Percentiles rank a stretch among this genome's conserved stretches.
Evolutionary conservation across 2,329 filamentous ascomycete genomes (phyloP).

Genomic region (Penicillium frequentans): DNA sequence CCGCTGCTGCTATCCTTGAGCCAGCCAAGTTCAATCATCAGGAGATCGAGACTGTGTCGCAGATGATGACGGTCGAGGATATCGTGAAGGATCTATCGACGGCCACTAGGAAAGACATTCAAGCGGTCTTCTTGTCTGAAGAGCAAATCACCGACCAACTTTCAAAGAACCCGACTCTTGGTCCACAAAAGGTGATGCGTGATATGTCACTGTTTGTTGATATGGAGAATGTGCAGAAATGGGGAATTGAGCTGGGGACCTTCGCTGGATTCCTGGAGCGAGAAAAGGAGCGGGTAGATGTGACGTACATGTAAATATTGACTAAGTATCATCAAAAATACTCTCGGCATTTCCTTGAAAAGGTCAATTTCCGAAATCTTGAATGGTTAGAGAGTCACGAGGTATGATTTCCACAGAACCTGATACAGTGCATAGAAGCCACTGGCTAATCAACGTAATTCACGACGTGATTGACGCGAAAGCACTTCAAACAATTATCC

Average conservation of each 20-base stretch:
- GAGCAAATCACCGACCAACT: constrained; percentile 41
- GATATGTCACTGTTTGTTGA: constrained; percentile 40
- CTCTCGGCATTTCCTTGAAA: neutral
- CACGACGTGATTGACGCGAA: no score
- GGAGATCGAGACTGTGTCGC: constrained; percentile 44
- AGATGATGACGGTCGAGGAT: constrained; percentile 39
- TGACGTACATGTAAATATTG: constrained; percentile 13
- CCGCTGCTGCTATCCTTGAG: constrained; percentile 45
- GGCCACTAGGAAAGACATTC: constrained; percentile 36
- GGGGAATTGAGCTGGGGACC: constrained; percentile 44
- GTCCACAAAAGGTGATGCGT: constrained; percentile 39
- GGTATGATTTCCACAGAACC: no score
- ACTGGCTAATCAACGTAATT: no score
- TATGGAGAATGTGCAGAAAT: constrained; percentile 30
- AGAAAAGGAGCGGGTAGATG: constrained; percentile 34
- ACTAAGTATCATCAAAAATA: neutral
- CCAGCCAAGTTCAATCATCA: constrained; percentile 43
- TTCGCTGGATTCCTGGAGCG: constrained; percentile 47
- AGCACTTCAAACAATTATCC: no score
- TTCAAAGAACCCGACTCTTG: constrained; percentile 39
- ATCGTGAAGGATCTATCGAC: constrained; percentile 39
- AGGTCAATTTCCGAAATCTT: neutral
- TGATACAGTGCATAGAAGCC: no score
- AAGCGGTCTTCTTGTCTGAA: constrained; percentile 41
- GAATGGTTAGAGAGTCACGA: no score